Evolutionary conservation across 129 eudicot species (phyloP), one percentile per base, ranked within the genome.

Genomic region (Centaurea solstitialis): DNA sequence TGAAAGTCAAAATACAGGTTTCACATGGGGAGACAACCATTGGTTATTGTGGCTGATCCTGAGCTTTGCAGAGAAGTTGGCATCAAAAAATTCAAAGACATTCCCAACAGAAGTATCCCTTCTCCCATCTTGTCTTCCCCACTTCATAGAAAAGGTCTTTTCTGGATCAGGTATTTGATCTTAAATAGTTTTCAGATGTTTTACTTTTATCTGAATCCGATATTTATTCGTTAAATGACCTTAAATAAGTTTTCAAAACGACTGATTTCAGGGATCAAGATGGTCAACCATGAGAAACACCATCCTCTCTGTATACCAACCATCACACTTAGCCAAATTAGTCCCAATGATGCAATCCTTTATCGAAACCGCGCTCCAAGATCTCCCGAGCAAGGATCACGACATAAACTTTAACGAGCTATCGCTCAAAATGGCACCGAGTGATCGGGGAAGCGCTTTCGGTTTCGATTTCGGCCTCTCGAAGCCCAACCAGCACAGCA

Each of bases 251-350:
- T 45, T 45, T 45, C 3, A 2, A 9, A 9, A 45, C 2, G 17
- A 9, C 9, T 39, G 22, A 75, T 76, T 71, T 37, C 89, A 96
- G 97, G 97, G 98, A 93, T 68, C 93, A 73, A 91, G 93, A 87
- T 96, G 99, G 99, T 89, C 98, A 61, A 87, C 90, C 9, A 96
- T 96, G 98, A 61, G 99, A 72, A 96, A 96, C 87, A 93, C 98
- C 5, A 93, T 96, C 73, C 68, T 96, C 28, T 93, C 99, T 37
- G 89, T 96, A 23, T 96, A 96, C 87, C 98, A 96, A 80, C 99
- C 99, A 74, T 89, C 98, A 73, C 87, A 96, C 83, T 85, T 96
- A 9, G 94, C 99, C 50, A 96, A 87, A 43, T 64, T 96, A 59
- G 79, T 91, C 5, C 97, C 99, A 11, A 87, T 92, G 35, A 96